Evolutionary conservation across 169 alveolate species (phyloP), one percentile per base, ranked within the genome.

Genomic region (Plasmodium billcollinsi): DNA sequence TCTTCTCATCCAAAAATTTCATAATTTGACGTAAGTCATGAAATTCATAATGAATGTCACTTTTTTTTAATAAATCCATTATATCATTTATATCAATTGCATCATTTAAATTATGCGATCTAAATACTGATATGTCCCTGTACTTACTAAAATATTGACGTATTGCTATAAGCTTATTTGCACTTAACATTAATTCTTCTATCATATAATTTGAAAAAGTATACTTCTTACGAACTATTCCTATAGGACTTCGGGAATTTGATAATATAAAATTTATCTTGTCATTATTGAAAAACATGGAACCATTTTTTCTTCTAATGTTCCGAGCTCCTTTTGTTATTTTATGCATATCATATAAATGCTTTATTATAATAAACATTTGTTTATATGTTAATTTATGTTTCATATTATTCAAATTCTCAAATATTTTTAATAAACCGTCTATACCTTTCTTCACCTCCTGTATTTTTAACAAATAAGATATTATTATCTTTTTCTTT

Each of bases 101-200:
- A 11, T 83, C 50, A n/a, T 20, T 45, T 63, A 61, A 21, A 83
- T 47, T 69, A 39, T 83, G 91, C 2, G 86, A 83, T 0, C 91
- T 47, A n/a, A 83, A 83, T 56, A 83, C 73, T 2, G 91, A 83
- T 7, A 69, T 14, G 39, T 83, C 69, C 59, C 91, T 56, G 15
- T 83, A 83, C 29, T 83, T 83, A 29, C 91, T 83, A 63, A 83
- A 83, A 9, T 83, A 83, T 21, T 83, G 91, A 6, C 91, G 63
- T 12, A 83, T 83, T 0, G 99, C 99, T 12, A 98, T 99, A 18
- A 99, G 90, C 21, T 97, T 95, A 92, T 98, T 98, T 0, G 99
- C 99, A 72, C 98, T 91, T 76, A 98, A 95, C 99, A 98, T 98
- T 93, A 98, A 97, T 92, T 98, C 99, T 92, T 98, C 99, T 58